Conservation (phyloP, 495 filamentous ascomycete genomes). For the Penicillium psychrofluorescens region DNA sequence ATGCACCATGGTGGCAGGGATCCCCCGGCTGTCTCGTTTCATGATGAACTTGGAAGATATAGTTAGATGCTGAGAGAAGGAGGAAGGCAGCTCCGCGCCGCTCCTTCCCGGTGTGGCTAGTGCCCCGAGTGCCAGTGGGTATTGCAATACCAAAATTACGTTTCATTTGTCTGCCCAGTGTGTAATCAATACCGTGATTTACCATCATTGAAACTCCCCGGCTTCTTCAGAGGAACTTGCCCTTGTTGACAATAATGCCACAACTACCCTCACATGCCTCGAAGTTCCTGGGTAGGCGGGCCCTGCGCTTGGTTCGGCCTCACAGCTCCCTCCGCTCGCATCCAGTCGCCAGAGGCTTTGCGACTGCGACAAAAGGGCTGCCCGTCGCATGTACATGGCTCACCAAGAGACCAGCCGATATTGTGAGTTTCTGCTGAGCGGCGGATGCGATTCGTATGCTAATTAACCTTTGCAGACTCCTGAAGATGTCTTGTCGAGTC, state of each 20-base stretch:
- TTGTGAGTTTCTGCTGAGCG: conserved; percentile 16
- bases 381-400: conserved; percentile 32
- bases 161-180: too few relatives aligned
- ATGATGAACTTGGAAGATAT: conserved; percentile 2
- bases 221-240: too few relatives aligned
- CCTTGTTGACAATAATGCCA: too few relatives aligned
- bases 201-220: too few relatives aligned
- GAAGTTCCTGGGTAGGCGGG: neutral
- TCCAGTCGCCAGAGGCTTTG: conserved; percentile 12
- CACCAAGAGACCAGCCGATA: conserved; percentile 25
- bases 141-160: too few relatives aligned
- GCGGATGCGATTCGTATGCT: neutral
- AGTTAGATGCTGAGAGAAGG: too few relatives aligned
- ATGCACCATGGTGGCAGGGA: conserved; percentile 6
- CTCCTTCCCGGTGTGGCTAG: too few relatives aligned
- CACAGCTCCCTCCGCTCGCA: conserved; percentile 5
- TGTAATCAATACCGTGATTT: too few relatives aligned
- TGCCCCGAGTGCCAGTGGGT: too few relatives aligned
- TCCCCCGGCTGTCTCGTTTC: conserved; percentile 11
- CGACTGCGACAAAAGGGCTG: conserved; percentile 10
- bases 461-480: conserved; percentile 17
- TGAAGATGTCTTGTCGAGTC: conserved; percentile 26
- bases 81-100: too few relatives aligned
- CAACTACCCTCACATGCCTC: too few relatives aligned
- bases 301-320: conserved; percentile 7